These are phyloP conservation scores for Hemileccinum rubropunctum DNA, from an alignment of 768 basidiomycete species.

Conservation along the genomic window DNA sequence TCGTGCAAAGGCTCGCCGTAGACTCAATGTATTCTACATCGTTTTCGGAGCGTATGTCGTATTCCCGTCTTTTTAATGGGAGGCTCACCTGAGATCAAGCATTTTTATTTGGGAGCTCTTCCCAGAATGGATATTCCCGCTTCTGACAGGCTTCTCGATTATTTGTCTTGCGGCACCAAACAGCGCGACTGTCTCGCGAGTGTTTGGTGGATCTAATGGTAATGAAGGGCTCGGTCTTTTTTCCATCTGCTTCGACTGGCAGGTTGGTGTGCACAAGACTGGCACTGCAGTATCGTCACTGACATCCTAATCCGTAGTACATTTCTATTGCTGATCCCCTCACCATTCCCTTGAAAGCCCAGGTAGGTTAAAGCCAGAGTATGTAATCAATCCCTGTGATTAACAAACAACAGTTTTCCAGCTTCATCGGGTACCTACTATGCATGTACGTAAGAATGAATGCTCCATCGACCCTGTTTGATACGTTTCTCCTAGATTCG, in stretches of 20 bases:
- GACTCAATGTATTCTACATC: constrained; percentile 34
- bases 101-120: constrained; percentile 32
- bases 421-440: constrained; percentile 47
- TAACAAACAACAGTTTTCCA: constrained; percentile 33
- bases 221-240: constrained; percentile 63
- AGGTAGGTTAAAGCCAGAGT: constrained; percentile 20
- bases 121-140: no score
- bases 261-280: constrained; percentile 32
- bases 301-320: constrained; percentile 12
- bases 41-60: no score
- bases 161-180: constrained; percentile 56
- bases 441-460: constrained; percentile 42
- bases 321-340: constrained; percentile 41
- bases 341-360: constrained; percentile 52
- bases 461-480: no score
- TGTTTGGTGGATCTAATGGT: constrained; percentile 60
- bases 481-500: constrained; percentile 9
- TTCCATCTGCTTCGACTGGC: constrained; percentile 28
- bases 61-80: constrained; percentile 17
- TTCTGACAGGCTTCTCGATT: constrained; percentile 58
- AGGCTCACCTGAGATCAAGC: constrained; percentile 8
- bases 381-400: neutral
- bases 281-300: fast-evolving
- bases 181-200: constrained; percentile 47
- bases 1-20: constrained; percentile 37